Percentiles rank a stretch among this genome's conserved stretches.
phyloP scores from a whole-genome alignment of 129 eudicot species.

The Centrapalus pauciflorus region DNA sequence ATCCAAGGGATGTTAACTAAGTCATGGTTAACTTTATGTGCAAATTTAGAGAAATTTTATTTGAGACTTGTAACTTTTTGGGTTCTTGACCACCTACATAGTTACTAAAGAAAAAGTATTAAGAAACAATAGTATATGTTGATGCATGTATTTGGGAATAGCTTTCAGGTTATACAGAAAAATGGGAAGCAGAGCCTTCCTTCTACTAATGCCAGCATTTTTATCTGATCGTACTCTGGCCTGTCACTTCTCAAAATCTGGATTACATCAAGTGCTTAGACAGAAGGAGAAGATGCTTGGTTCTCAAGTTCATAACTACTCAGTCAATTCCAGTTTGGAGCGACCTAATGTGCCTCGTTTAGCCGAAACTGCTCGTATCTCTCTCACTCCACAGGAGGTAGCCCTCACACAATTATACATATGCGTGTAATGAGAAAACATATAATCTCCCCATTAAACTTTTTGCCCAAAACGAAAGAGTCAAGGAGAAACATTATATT shows the following conservation, averaged over 20 bases:
- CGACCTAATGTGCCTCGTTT: constrained; percentile 66
- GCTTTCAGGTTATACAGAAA: neutral
- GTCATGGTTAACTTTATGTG: too few species aligned
- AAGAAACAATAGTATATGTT: constrained; percentile 15
- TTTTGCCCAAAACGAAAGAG: neutral
- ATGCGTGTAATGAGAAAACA: neutral
- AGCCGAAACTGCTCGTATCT: constrained; percentile 84
- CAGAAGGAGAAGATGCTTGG: constrained; percentile 5
- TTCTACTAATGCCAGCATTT: constrained; percentile 17
- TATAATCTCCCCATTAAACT: neutral
- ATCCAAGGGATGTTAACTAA: too few species aligned
- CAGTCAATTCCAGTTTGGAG: constrained; percentile 46
- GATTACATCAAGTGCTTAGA: constrained; percentile 12
- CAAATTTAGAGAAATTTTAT: too few species aligned
- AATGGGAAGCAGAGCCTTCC: constrained; percentile 29
- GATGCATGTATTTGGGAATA: neutral
- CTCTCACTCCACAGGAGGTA: constrained; percentile 73
- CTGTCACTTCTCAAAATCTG: constrained; percentile 7
- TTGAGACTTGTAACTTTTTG: too few species aligned
- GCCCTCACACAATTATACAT: neutral
- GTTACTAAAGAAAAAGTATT: too few species aligned
- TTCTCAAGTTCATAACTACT: constrained; percentile 27
- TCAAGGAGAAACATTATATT: neutral
- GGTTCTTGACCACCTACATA: too few species aligned
- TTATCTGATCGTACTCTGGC: constrained; percentile 8